phyloP scores from a whole-genome alignment of 2,329 filamentous ascomycete species.

The Aschersonia sp. region DNA sequence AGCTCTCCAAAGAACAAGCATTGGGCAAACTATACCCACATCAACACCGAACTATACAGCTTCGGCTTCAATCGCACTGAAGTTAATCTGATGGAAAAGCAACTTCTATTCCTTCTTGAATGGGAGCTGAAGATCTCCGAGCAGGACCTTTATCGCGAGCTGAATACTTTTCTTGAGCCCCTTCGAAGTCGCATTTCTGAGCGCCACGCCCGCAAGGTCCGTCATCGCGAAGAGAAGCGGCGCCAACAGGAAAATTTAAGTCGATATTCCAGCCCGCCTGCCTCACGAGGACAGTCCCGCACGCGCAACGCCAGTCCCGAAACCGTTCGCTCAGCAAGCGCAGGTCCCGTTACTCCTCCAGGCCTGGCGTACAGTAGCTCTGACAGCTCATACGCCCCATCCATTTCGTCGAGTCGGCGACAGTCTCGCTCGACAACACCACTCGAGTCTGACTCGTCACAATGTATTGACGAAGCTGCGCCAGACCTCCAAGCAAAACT shows the following conservation, averaged over 20 bases:
- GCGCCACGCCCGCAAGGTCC: constrained; percentile 34
- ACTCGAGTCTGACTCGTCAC: constrained; percentile 27
- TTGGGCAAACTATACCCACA: constrained; percentile 86
- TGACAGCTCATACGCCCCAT: constrained; percentile 33
- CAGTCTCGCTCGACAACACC: constrained; percentile 39
- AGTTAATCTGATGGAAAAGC: constrained; percentile 99
- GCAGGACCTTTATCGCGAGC: constrained; percentile 72
- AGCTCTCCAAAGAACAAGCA: constrained; percentile 99
- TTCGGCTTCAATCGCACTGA: constrained; percentile 92
- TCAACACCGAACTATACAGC: constrained; percentile 47
- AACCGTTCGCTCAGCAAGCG: constrained; percentile 22
- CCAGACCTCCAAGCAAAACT: constrained; percentile 20
- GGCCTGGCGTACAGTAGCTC: constrained; percentile 35
- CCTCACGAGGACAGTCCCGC: constrained; percentile 27
- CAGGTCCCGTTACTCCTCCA: constrained; percentile 26
- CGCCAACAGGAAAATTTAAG: constrained; percentile 22
- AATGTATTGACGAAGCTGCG: constrained; percentile 22
- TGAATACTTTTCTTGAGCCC: constrained; percentile 79
- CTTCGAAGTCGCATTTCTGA: constrained; percentile 50
- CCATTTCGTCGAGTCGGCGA: constrained; percentile 30
- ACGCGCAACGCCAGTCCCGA: constrained; percentile 26
- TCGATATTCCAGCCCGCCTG: constrained; percentile 30
- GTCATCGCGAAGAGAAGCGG: constrained; percentile 31
- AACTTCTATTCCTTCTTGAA: constrained; percentile 84
- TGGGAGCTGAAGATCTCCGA: constrained; percentile 84